These are phyloP conservation scores for Russula sp. DNA, from an alignment of 768 basidiomycete species.

Conservation along the genomic window DNA sequence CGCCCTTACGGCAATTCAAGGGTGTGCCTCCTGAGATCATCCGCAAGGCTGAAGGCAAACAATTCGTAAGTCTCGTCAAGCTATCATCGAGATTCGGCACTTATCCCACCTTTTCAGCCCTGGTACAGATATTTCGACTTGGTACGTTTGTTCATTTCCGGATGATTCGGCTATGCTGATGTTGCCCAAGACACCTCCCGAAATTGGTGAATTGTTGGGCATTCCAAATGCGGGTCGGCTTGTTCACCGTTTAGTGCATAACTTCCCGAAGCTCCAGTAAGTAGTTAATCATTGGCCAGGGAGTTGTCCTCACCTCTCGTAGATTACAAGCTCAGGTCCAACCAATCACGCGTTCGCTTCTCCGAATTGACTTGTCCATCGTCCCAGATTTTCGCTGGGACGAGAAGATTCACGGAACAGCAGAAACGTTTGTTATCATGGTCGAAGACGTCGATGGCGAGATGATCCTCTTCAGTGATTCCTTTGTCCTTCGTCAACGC, in stretches of 20 bases:
- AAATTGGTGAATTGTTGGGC: conserved; percentile 93
- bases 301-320: conserved; percentile 1
- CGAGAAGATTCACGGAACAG: conserved; percentile 81
- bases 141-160: conserved; percentile 29
- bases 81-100: not conserved
- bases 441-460: conserved; percentile 99
- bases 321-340: conserved; percentile 94
- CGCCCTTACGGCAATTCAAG: conserved; percentile 93
- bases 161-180: conserved; percentile 1
- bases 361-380: conserved; percentile 90
- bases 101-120: conserved; percentile 44
- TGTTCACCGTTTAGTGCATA: conserved; percentile 90
- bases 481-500: conserved; percentile 84
- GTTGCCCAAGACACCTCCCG: conserved; percentile 55
- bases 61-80: conserved; percentile 64
- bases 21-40: conserved; percentile 81
- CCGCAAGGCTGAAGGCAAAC: conserved; percentile 91
- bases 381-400: conserved; percentile 99
- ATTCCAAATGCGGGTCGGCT: conserved; percentile 89
- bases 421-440: conserved; percentile 88
- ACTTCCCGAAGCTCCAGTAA: conserved; percentile 90
- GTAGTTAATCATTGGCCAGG: conserved; percentile 26
- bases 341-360: conserved; percentile 88
- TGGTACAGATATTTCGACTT: conserved; percentile 98
- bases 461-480: conserved; percentile 90